Evolutionary conservation across 2,329 filamentous ascomycete genomes (phyloP).

Genomic region (Meredithiella fracta): DNA sequence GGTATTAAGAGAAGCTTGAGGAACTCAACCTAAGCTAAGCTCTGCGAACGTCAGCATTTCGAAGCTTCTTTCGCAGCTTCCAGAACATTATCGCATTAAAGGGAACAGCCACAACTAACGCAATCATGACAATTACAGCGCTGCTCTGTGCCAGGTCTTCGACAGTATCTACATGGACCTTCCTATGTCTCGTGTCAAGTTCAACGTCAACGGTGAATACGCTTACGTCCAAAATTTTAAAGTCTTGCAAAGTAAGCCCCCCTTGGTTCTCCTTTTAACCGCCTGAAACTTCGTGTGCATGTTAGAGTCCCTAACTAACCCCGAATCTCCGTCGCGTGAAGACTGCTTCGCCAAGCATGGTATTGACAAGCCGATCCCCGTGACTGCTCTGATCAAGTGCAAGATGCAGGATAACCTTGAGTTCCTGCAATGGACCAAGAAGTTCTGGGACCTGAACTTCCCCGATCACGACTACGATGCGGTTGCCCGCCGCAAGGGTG

Average conservation of each 20-base stretch:
- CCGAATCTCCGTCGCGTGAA: conserved; percentile 21
- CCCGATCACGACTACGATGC: conserved; percentile 96
- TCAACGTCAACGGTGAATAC: conserved; percentile 95
- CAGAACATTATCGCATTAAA: neutral
- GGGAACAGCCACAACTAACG: conserved; percentile 3
- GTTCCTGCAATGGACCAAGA: conserved; percentile 93
- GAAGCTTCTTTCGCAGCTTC: neutral
- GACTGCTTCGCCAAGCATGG: conserved; percentile 73
- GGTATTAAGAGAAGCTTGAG: neutral
- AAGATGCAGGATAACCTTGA: conserved; percentile 99
- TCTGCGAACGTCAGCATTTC: neutral
- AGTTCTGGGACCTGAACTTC: conserved; percentile 96
- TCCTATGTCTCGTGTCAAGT: conserved; percentile 91
- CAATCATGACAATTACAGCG: conserved; percentile 37
- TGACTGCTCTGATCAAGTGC: conserved; percentile 83
- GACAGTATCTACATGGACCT: conserved; percentile 96
- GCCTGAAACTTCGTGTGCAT: neutral
- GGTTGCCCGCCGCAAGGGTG: conserved; percentile 65
- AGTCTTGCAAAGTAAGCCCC: conserved; percentile 69
- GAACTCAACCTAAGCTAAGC: neutral
- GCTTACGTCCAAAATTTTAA: conserved; percentile 98
- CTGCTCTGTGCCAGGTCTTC: conserved; percentile 91
- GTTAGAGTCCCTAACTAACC: conserved; percentile 14
- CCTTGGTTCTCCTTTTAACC: neutral
- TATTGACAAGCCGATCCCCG: conserved; percentile 78